Evolutionary conservation across 163 green algal genomes (phyloP), one percentile per base, ranked within the genome.

Genomic region (Trebouxiophyceae sp.): DNA sequence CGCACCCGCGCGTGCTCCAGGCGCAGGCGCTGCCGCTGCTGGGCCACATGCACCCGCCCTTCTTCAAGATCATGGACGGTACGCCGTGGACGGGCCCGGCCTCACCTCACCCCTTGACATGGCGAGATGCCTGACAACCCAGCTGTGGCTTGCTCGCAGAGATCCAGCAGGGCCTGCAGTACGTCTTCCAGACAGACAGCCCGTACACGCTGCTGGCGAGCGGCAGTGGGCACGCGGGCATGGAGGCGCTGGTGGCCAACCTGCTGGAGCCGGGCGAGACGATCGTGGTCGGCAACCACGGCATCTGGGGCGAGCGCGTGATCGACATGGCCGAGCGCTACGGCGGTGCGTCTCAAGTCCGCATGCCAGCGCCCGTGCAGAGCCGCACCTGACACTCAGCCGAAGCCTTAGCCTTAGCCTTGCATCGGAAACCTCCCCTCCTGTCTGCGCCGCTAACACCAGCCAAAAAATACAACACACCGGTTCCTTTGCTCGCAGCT

Each of bases 181-280:
- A 96, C 75, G 28, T 86, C 2, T 90, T 95, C 70, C 89, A 96
- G 68, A 96, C 91, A 26, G 71, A 86, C 45, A 87, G 78, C 71
- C 81, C 82, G 63, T 92, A 97, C 82, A 94, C 85, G 2, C 78
- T 96, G n/a, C 77, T 89, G 69, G 77, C 92, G 20, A 83, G 65
- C 19, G 88, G 88, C 54, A 91, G 87, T n/a, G 69, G 69, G 2
- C 69, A 76, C 59, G 69, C 69, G 57, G 89, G 89, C 73, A 97
- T 97, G 90, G 90, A 97, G 75, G 86, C 85, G 1, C 57, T 65
- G 55, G 89, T 97, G 59, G 83, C 85, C 58, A 97, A 97, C 79
- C 77, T 95, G 63, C 69, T 97, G 57, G 92, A 97, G 81, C 86
- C 89, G 2, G 92, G 89, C 2, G 88, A 96, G 67, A 90, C 73